Evolutionary conservation across 2,329 filamentous ascomycete species (phyloP), one percentile per base, ranked within the genome.

Genomic region (Ophiocordyceps robertsii): DNA sequence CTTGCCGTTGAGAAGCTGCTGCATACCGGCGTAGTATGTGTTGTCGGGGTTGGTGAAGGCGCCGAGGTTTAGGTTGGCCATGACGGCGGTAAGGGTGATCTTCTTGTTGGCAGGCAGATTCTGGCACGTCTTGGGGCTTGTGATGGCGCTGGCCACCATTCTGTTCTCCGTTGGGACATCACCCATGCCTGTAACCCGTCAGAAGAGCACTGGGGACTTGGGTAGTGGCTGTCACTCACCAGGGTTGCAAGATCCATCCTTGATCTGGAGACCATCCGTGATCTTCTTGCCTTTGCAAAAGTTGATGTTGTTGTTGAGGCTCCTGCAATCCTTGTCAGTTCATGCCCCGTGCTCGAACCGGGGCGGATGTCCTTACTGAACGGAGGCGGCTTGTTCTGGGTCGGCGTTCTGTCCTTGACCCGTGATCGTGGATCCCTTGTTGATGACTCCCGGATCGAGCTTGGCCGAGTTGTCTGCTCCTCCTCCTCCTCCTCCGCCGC

Each of bases 231-330:
- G 30, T 32, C n/a, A 66, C 71, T 58, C 66, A 73, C 72, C 61
- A 49, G 73, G 73, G 56, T 82, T 82, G 62, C 78, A 82, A 31
- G 77, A 82, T 17, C 78, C 78, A 5, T 50, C 57, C 45, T 63
- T 64, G 41, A 70, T 63, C 56, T 82, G 77, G 27, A 70, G 59
- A 52, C 77, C 78, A 52, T 82, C 77, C 48, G 77, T 81, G 39
- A 77, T 55, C 0, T 63, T 70, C 55, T 69, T 51, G 38, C 70
- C 72, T 5, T 57, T 46, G 54, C 75, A 79, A 56, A 77, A 76
- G 66, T 78, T 79, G 68, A 79, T 76, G 56, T 78, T 79, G 63
- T 80, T 80, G 63, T 65, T 63, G 16, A 61, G 46, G 47, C 74
- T 78, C 43, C n/a, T 64, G 29, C 6, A 7, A 9, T 48, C 50